Percentiles rank a stretch among this genome's conserved stretches.
phyloP scores from a whole-genome alignment of 352 stramenopile genomes.

The Globisporangium cederbergense region DNA sequence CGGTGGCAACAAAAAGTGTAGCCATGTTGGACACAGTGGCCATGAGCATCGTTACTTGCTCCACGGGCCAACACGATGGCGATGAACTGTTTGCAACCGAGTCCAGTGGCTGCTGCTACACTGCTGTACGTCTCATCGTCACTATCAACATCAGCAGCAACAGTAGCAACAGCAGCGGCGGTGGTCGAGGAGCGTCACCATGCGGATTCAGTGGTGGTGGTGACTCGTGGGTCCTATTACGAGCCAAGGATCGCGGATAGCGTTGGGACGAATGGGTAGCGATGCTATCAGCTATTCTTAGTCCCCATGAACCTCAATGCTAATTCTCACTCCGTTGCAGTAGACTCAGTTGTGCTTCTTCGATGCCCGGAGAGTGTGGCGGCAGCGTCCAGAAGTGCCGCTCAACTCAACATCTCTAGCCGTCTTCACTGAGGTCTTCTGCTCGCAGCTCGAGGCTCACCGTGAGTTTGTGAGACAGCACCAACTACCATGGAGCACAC shows the following conservation, averaged over 20 bases:
- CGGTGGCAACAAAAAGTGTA: not conserved
- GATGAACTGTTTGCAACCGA: no score
- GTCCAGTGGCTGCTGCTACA: no score
- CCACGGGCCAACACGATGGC: no score
- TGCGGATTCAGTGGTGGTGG: not conserved
- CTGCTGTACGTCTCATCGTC: no score
- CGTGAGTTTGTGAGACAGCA: not conserved
- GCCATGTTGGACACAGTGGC: not conserved
- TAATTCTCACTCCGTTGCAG: not conserved
- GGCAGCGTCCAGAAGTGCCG: not conserved
- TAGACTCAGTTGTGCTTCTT: not conserved
- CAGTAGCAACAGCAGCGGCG: not conserved
- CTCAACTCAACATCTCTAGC: not conserved
- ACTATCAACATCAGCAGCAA: not conserved
- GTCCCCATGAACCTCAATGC: not conserved
- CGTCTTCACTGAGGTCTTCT: not conserved
- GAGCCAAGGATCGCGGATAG: not conserved
- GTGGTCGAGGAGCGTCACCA: not conserved
- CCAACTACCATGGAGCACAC: slow-evolving; percentile 17
- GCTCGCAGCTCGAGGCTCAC: not conserved
- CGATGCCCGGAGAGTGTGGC: not conserved
- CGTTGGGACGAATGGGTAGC: no score
- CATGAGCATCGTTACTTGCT: no score
- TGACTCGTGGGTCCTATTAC: not conserved
- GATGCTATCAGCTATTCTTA: not conserved